Evolutionary conservation across 2,329 filamentous ascomycete genomes (phyloP).

Genomic region (Neoascochyta sp.): DNA sequence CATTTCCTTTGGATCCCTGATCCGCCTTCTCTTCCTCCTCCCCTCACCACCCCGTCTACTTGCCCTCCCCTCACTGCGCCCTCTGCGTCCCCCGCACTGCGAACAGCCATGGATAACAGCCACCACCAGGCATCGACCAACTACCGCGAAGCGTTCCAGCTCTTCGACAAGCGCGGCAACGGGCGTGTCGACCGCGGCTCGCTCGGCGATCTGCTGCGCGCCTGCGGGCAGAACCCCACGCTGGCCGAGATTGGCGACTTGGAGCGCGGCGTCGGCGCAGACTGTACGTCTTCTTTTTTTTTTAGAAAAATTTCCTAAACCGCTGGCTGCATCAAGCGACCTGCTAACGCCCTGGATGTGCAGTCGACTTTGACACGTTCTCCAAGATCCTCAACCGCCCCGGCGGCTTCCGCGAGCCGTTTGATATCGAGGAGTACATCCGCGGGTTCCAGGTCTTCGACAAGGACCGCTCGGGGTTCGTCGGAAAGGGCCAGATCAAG

Average conservation of each 20-base stretch:
- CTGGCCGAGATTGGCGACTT: constrained; percentile 87
- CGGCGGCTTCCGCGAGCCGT: constrained; percentile 95
- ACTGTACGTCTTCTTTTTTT: constrained; percentile 66
- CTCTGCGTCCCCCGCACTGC: constrained; percentile 5
- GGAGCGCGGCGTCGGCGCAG: constrained; percentile 81
- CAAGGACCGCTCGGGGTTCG: constrained; percentile 97
- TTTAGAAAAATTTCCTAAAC: too few relatives aligned
- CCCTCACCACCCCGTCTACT: too few relatives aligned
- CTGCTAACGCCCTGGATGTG: constrained; percentile 6
- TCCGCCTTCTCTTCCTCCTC: too few relatives aligned
- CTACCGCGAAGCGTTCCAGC: constrained; percentile 99
- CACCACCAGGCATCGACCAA: constrained; percentile 70
- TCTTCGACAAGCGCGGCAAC: constrained; percentile 99
- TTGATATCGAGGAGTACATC: constrained; percentile 97
- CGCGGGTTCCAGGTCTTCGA: constrained; percentile 99
- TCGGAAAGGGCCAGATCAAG: constrained; percentile 94
- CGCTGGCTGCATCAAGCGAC: not conserved
- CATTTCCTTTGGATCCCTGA: too few relatives aligned
- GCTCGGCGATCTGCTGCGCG: constrained; percentile 89
- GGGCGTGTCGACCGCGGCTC: constrained; percentile 83
- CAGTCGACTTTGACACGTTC: constrained; percentile 98
- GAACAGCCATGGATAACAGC: constrained; percentile 37
- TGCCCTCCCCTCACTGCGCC: too few relatives aligned
- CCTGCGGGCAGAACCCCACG: constrained; percentile 97
- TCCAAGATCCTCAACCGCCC: constrained; percentile 94